These are phyloP conservation scores for Fusarium solani-melongenae DNA, from an alignment of 2,329 filamentous ascomycete genomes.

Conservation along the genomic window DNA sequence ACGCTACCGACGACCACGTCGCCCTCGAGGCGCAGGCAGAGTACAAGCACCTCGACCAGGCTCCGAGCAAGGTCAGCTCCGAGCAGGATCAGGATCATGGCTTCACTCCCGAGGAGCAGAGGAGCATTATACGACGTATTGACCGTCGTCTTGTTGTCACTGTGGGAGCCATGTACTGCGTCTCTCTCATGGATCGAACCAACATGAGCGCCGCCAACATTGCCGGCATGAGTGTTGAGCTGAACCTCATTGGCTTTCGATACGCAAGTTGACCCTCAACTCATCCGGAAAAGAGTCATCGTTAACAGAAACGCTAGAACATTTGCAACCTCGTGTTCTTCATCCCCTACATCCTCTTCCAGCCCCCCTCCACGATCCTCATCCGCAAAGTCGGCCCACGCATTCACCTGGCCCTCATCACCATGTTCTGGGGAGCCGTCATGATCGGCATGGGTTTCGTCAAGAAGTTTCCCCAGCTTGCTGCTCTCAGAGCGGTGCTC, in stretches of 20 bases:
- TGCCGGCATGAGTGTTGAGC: conserved; percentile 68
- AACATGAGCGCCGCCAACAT: conserved; percentile 80
- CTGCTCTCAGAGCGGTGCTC: conserved; percentile 67
- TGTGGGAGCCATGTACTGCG: conserved; percentile 76
- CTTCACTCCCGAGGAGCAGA: conserved; percentile 72
- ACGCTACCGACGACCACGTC: conserved; percentile 21
- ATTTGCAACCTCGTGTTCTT: conserved; percentile 80
- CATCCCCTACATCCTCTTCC: conserved; percentile 77
- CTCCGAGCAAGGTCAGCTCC: conserved; percentile 37
- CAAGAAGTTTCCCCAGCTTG: conserved; percentile 61
- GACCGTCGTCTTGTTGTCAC: conserved; percentile 73
- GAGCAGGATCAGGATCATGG: conserved; percentile 50
- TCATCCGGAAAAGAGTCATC: fast-evolving
- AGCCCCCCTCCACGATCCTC: conserved; percentile 76
- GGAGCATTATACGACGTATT: conserved; percentile 74
- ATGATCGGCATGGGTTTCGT: conserved; percentile 76
- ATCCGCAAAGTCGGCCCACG: conserved; percentile 74
- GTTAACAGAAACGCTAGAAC: conserved; percentile 51
- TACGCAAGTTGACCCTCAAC: conserved; percentile 50
- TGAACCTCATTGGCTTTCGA: conserved; percentile 58
- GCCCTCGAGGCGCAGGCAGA: conserved; percentile 43
- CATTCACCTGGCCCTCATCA: conserved; percentile 64
- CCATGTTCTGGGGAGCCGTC: conserved; percentile 67
- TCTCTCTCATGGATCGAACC: conserved; percentile 82
- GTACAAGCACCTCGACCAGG: conserved; percentile 38